Base-by-base conservation (phyloP, 169 alveolate species). In the Plasmodium gonderi region DNA sequence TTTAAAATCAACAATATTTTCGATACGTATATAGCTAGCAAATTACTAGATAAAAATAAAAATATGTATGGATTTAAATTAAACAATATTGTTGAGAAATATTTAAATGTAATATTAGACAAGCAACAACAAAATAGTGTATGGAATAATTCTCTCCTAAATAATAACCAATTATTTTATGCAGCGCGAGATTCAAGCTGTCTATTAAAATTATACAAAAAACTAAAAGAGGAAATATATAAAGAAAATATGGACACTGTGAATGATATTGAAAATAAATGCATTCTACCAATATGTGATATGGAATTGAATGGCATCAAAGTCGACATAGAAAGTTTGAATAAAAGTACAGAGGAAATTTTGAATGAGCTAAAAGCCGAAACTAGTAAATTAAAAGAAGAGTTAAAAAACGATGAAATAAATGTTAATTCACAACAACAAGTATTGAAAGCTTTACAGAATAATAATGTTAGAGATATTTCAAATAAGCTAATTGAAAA, bases 131-230 rank as follows among this genome's bases (percentile, higher is more conserved):
- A 97, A 64, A 89, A 79, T 78, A 95, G 97, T 44, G 97, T 96
- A 87, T 97, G 98, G 98, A 85, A 93, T 29, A 67, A 77, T 51
- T 90, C 90, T 26, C 92, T 79, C 33, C 92, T 97, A 42, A 91
- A 92, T 17, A 96, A 95, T 74, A 97, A 95, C 44, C 98, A 97
- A 67, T 83, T 97, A 49, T 94, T 97, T 65, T 97, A 97, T 49
- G 97, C 98, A 4, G 96, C 97, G 6, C 79, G 98, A 42, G 98
- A 97, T 49, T 93, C 98, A 6, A 95, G 96, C 9, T 96, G 97
- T 23, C 82, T 97, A 79, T 91, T 97, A 31, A 97, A 97, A 20
- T 94, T 97, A 20, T 95, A 95, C 60, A 91, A 94, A 65, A 92
- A 94, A n/a, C 91, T 96, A 79, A 91, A 92, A 51, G 93, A 95